Evolutionary conservation across 257 asterid species (phyloP).

Genomic region (Solanum acaule): DNA sequence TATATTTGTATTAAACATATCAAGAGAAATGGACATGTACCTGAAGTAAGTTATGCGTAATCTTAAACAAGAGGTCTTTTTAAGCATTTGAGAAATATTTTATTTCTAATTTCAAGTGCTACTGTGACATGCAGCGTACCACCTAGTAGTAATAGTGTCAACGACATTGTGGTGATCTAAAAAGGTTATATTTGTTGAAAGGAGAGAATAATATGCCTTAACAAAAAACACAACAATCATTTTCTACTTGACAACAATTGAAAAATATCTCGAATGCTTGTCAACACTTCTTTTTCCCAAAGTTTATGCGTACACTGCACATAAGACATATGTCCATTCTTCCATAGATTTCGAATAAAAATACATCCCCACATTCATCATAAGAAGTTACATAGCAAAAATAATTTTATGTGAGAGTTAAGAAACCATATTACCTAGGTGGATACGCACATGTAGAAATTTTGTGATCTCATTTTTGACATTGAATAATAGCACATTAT

Average conservation of each 20-base stretch:
- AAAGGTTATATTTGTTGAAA: too few relatives aligned
- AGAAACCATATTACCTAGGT: conserved; percentile 1
- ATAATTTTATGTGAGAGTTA: conserved; percentile 25
- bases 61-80: background rate
- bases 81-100: conserved; percentile 8
- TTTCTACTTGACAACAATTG: too few relatives aligned
- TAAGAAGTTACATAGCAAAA: conserved; percentile 18
- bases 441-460: conserved; percentile 6
- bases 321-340: conserved; percentile 19
- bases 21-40: conserved; percentile 15
- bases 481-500: conserved; percentile 24
- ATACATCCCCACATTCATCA: background rate
- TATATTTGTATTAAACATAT: conserved; percentile 5
- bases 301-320: background rate
- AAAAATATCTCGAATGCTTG: background rate
- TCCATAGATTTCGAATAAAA: conserved; percentile 9
- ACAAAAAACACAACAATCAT: too few relatives aligned
- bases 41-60: background rate
- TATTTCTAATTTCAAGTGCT: conserved; percentile 1
- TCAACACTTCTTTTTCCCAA: background rate
- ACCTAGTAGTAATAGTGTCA: background rate
- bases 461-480: background rate
- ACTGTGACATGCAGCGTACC: background rate
- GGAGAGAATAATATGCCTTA: too few relatives aligned
- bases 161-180: background rate